Evolutionary conservation across 805 yeast genomes (phyloP).

Genomic region (Candida andamanensis): DNA sequence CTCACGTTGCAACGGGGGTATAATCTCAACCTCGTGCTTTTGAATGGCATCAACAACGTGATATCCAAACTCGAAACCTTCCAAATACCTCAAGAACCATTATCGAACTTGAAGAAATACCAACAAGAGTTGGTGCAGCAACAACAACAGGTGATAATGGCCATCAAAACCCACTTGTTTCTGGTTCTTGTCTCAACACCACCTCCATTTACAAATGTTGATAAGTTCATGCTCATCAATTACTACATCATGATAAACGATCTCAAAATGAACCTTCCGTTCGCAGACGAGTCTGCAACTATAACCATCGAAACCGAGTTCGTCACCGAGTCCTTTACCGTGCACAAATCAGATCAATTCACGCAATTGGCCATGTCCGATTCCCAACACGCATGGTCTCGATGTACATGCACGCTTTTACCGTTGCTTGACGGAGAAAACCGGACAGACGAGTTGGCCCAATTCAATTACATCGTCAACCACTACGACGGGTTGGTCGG

Average conservation of each 20-base stretch:
- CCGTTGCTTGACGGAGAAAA: conserved; percentile 32
- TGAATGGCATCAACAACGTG: conserved; percentile 9
- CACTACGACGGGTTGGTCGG: conserved; percentile 10
- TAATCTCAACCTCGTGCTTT: conserved; percentile 18
- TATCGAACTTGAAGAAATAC: neutral
- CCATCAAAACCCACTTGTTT: neutral
- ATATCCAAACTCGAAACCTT: conserved; percentile 3
- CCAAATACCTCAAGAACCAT: neutral
- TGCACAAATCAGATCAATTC: conserved; percentile 11
- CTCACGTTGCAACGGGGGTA: conserved; percentile 17
- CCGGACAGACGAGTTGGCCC: conserved; percentile 27
- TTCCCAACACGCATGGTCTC: conserved; percentile 32
- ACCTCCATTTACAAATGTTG: conserved; percentile 11
- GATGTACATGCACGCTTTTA: conserved; percentile 30
- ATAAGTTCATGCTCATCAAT: conserved; percentile 11
- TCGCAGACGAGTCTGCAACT: conserved; percentile 14
- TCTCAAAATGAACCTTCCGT: conserved; percentile 5
- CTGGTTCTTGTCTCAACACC: neutral
- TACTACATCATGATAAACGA: conserved; percentile 6
- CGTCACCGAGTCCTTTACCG: conserved; percentile 28
- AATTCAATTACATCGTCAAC: conserved; percentile 22
- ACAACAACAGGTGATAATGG: conserved; percentile 12
- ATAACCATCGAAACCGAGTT: conserved; percentile 26
- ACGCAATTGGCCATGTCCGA: conserved; percentile 20
- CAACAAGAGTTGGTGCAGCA: conserved; percentile 10